These are phyloP conservation scores for Echinosophora koreensis DNA, from an alignment of 306 rosid species.

Conservation along the genomic window DNA sequence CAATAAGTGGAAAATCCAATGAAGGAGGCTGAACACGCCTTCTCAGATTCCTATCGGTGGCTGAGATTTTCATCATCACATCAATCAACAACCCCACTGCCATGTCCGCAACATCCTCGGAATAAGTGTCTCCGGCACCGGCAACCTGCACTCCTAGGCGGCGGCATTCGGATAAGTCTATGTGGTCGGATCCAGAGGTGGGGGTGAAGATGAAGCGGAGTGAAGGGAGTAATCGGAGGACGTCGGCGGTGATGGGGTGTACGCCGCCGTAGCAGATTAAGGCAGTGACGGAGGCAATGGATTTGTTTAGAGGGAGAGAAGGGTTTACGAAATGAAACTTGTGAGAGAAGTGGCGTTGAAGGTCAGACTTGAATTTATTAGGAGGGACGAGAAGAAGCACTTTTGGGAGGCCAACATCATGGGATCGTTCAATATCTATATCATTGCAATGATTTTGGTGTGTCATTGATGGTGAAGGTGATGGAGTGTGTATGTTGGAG, in stretches of 20 bases:
- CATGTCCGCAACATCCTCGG: slow-evolving; percentile 64
- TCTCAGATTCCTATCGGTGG: slow-evolving; percentile 46
- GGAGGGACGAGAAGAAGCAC: slow-evolving; percentile 28
- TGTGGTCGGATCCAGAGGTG: slow-evolving; percentile 52
- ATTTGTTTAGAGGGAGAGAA: slow-evolving; percentile 22
- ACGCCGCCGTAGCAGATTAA: background rate
- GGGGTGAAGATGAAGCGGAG: slow-evolving; percentile 48
- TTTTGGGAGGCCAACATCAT: slow-evolving; percentile 17
- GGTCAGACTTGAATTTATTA: background rate
- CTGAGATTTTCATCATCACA: slow-evolving; percentile 53
- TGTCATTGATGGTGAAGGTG: too few species aligned
- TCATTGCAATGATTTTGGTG: too few species aligned
- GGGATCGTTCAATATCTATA: too few species aligned
- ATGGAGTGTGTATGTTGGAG: too few species aligned
- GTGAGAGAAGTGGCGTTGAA: background rate
- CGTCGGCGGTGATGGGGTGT: slow-evolving; percentile 11
- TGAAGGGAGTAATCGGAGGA: slow-evolving; percentile 46
- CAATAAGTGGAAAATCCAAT: slow-evolving; percentile 46
- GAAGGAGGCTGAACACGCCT: slow-evolving; percentile 15
- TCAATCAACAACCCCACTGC: slow-evolving; percentile 64
- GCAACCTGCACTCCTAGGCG: slow-evolving; percentile 47
- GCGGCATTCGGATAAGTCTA: slow-evolving; percentile 57
- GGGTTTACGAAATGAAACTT: slow-evolving; percentile 36
- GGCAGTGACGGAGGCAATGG: slow-evolving; percentile 36
- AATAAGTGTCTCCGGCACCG: slow-evolving; percentile 44